Evolutionary conservation across 768 basidiomycete species (phyloP).

Genomic region (Rhizopogon vulgaris): DNA sequence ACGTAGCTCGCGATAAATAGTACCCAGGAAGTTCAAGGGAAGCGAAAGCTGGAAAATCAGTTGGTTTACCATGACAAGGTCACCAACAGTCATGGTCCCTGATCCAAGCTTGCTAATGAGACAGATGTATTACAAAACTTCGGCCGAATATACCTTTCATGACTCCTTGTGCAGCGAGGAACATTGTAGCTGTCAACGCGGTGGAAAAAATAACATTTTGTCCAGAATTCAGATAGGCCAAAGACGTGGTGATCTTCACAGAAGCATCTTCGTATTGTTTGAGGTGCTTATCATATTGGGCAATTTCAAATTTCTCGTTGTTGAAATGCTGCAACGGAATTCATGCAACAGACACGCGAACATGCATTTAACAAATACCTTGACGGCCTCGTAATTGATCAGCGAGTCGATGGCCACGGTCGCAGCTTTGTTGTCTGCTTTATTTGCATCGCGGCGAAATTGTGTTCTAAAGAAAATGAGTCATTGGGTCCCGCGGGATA

Average conservation of each 20-base stretch:
- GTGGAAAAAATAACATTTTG: slow-evolving; percentile 96
- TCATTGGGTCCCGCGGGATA: not conserved
- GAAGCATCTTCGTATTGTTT: slow-evolving; percentile 85
- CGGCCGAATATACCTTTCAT: slow-evolving; percentile 58
- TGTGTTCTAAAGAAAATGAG: slow-evolving; percentile 52
- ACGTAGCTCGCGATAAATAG: slow-evolving; percentile 94
- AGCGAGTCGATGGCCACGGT: slow-evolving; percentile 90
- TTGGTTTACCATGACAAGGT: slow-evolving; percentile 99
- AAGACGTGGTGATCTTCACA: slow-evolving; percentile 89
- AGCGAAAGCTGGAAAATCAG: slow-evolving; percentile 95
- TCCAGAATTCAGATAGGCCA: slow-evolving; percentile 91
- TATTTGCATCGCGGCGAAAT: slow-evolving; percentile 92
- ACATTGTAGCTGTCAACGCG: slow-evolving; percentile 93
- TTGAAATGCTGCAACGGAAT: slow-evolving; percentile 75
- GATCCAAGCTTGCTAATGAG: slow-evolving; percentile 3
- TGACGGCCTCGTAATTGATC: slow-evolving; percentile 98
- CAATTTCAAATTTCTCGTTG: slow-evolving; percentile 88
- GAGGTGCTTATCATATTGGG: slow-evolving; percentile 88
- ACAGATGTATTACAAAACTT: not conserved
- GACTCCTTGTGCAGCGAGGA: slow-evolving; percentile 92
- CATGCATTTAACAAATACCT: slow-evolving; percentile 42
- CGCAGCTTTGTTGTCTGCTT: slow-evolving; percentile 95
- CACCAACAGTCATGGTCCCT: slow-evolving; percentile 98
- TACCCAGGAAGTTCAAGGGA: slow-evolving; percentile 94
- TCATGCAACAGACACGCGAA: not conserved